Percentiles rank a stretch among this genome's conserved stretches.
Conservation (phyloP, 495 filamentous ascomycete genomes). For the Podospora fimiseda region DNA sequence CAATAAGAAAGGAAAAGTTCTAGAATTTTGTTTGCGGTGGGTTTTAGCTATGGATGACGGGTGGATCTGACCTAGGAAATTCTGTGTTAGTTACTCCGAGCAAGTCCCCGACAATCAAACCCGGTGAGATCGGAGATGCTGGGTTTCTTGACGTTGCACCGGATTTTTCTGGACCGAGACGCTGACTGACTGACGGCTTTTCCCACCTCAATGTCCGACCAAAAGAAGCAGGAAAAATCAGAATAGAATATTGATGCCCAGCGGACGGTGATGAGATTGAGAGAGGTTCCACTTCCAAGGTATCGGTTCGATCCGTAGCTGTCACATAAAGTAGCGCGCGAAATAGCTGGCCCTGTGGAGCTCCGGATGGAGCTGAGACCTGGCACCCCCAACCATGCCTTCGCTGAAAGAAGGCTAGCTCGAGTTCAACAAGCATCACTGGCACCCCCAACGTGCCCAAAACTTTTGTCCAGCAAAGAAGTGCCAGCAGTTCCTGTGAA, state of each 20-base stretch:
- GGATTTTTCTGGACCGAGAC: too few species aligned
- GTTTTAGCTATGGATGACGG: background rate
- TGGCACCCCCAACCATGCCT: constrained; percentile 4
- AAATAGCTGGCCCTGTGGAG: constrained; percentile 3
- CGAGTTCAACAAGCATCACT: constrained; percentile 10
- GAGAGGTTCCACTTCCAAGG: background rate
- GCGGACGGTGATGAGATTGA: too few species aligned
- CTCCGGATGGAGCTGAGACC: background rate
- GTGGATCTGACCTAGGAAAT: background rate
- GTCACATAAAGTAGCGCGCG: background rate
- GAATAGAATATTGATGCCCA: too few species aligned
- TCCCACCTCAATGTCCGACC: background rate
- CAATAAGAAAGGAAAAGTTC: too few species aligned
- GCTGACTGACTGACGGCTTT: too few species aligned
- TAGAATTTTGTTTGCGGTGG: background rate
- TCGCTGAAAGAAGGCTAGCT: constrained; percentile 5
- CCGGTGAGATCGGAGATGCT: background rate
- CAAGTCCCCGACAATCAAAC: background rate
- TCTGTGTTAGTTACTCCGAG: background rate
- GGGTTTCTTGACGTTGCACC: background rate
- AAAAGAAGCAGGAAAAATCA: too few species aligned
- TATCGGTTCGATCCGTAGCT: background rate
- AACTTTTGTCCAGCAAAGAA: constrained; percentile 4
- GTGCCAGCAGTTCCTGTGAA: too few species aligned
- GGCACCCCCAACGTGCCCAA: constrained; percentile 5